phyloP scores from a whole-genome alignment of 306 rosid genomes.

The Prunus armeniaca region DNA sequence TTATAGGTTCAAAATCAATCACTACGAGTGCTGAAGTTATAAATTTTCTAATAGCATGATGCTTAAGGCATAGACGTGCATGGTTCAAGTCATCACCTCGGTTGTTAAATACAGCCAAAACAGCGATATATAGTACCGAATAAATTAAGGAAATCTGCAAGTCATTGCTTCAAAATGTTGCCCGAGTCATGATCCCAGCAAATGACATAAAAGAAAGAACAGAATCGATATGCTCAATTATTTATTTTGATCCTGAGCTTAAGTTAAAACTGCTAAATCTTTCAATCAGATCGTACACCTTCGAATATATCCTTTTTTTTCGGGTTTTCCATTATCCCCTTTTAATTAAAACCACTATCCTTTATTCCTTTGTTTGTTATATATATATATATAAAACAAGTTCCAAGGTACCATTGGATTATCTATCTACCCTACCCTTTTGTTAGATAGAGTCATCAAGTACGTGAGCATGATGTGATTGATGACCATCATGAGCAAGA shows the following conservation, averaged over 20 bases:
- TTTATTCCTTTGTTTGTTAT: background rate
- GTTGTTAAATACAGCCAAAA: slow-evolving; percentile 5
- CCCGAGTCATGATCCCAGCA: background rate
- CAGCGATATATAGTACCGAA: background rate
- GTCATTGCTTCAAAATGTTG: background rate
- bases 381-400: too few relatives aligned
- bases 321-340: background rate
- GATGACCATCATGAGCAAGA: background rate
- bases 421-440: background rate
- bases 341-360: background rate
- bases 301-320: background rate
- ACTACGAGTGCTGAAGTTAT: too few relatives aligned
- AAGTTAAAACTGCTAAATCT: background rate
- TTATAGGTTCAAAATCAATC: too few relatives aligned
- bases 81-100: background rate
- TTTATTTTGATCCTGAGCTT: background rate
- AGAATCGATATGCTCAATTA: background rate
- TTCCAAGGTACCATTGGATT: background rate
- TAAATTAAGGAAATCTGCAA: background rate
- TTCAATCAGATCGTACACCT: background rate
- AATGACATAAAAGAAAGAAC: background rate
- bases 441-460: background rate
- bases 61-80: background rate
- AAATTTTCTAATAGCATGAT: background rate
- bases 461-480: background rate